Percentiles rank a stretch among this genome's conserved stretches.
These are phyloP conservation scores for Cyberlindnera lachancei DNA, from an alignment of 805 yeast species.

Conservation along the genomic window DNA sequence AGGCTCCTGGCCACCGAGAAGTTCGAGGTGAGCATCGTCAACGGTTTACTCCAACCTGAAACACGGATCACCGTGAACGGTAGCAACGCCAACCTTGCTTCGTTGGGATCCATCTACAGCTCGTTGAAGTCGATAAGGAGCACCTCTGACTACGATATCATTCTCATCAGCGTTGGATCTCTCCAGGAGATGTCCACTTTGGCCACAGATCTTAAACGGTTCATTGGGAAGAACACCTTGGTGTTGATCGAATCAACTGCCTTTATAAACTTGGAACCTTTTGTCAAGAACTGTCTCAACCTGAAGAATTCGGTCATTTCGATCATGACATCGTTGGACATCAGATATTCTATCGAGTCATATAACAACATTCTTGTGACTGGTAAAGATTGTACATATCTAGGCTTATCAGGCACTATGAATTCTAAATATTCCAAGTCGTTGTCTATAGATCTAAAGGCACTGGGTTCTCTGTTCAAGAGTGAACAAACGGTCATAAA, in stretches of 20 bases:
- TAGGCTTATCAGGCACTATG: conserved; percentile 34
- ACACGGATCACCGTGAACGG: conserved; percentile 3
- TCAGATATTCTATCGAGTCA: conserved; percentile 11
- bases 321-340: conserved; percentile 14
- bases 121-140: conserved; percentile 3
- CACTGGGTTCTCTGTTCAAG: conserved; percentile 27
- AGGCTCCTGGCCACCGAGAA: conserved; percentile 39
- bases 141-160: conserved; percentile 31
- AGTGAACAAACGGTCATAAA: conserved; percentile 7
- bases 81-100: conserved; percentile 3
- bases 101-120: conserved; percentile 1
- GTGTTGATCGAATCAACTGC: conserved; percentile 65
- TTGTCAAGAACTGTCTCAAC: conserved; percentile 55
- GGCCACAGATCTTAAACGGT: conserved; percentile 29
- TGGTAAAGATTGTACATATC: conserved; percentile 11
- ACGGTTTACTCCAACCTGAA: conserved; percentile 17
- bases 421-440: conserved; percentile 32
- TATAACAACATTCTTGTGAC: conserved; percentile 20
- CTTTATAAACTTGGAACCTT: conserved; percentile 65
- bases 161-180: conserved; percentile 40
- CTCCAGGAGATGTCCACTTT: conserved; percentile 43
- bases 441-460: conserved; percentile 27
- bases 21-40: conserved; percentile 35
- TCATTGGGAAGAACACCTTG: conserved; percentile 38
- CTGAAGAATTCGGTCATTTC: conserved; percentile 18